A percentile compares a stretch with the other conserved stretches of the same genome.
phyloP scores from a whole-genome alignment of 345 rosid species.

The Eucalyptus virginea region DNA sequence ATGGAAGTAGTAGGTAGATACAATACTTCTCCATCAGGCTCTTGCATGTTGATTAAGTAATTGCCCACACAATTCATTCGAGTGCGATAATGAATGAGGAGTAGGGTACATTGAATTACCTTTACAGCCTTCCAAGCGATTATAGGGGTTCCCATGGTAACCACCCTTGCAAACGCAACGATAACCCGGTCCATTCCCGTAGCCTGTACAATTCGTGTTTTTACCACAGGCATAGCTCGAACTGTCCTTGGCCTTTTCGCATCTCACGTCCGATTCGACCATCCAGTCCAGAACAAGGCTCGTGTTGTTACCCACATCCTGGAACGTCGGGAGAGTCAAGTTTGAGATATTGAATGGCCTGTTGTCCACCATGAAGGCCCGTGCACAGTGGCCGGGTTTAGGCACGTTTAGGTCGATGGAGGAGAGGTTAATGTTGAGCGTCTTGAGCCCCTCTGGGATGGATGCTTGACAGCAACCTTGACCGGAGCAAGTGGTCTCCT shows the following conservation, averaged over 20 bases:
- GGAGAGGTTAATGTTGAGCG: background rate
- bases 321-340: background rate
- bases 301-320: background rate
- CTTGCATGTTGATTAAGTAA: background rate
- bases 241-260: accelerated
- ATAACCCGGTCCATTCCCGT: background rate
- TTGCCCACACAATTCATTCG: background rate
- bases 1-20: background rate
- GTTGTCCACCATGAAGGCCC: background rate
- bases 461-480: background rate
- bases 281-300: background rate
- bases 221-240: background rate
- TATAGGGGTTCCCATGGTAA: accelerated
- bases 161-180: accelerated
- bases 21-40: background rate
- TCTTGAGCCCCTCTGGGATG: accelerated
- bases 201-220: accelerated
- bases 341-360: background rate
- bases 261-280: background rate
- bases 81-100: background rate
- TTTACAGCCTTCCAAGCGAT: accelerated
- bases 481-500: background rate
- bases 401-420: accelerated
- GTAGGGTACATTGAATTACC: background rate
- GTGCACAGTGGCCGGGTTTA: accelerated